Evolutionary conservation across 2,329 filamentous ascomycete species (phyloP).

Genomic region (Curvularia sp.): DNA sequence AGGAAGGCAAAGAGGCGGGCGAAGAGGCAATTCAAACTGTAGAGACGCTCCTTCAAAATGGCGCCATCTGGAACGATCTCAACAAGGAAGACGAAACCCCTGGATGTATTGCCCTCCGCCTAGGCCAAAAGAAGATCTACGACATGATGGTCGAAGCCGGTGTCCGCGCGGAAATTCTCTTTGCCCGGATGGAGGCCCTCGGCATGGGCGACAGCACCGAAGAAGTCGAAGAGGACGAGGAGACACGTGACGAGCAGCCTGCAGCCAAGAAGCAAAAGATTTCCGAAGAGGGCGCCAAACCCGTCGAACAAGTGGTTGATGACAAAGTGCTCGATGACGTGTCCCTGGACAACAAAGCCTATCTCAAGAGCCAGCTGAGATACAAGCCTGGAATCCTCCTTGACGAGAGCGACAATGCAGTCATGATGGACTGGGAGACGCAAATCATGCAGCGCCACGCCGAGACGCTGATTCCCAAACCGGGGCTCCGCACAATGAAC

Average conservation of each 20-base stretch:
- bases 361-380: constrained; percentile 42
- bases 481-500: constrained; percentile 76
- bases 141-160: constrained; percentile 49
- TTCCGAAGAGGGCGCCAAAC: constrained; percentile 37
- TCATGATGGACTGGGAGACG: constrained; percentile 95
- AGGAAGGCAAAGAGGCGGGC: constrained; percentile 37
- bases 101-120: constrained; percentile 45
- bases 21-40: constrained; percentile 42
- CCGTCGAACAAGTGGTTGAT: constrained; percentile 34
- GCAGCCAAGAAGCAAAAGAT: constrained; percentile 47
- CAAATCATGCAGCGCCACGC: constrained; percentile 84
- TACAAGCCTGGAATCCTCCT: constrained; percentile 61
- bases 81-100: constrained; percentile 50
- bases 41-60: constrained; percentile 44
- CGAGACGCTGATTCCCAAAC: constrained; percentile 66
- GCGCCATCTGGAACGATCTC: constrained; percentile 51
- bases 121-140: constrained; percentile 47
- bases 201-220: constrained; percentile 35
- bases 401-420: constrained; percentile 77
- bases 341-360: constrained; percentile 51
- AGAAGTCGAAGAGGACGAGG: constrained; percentile 34
- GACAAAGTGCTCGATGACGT: constrained; percentile 43
- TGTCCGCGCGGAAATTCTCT: constrained; percentile 46
- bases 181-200: constrained; percentile 44
- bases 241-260: constrained; percentile 33